phyloP scores from a whole-genome alignment of 306 rosid genomes.

The Hippophae tibetana region DNA sequence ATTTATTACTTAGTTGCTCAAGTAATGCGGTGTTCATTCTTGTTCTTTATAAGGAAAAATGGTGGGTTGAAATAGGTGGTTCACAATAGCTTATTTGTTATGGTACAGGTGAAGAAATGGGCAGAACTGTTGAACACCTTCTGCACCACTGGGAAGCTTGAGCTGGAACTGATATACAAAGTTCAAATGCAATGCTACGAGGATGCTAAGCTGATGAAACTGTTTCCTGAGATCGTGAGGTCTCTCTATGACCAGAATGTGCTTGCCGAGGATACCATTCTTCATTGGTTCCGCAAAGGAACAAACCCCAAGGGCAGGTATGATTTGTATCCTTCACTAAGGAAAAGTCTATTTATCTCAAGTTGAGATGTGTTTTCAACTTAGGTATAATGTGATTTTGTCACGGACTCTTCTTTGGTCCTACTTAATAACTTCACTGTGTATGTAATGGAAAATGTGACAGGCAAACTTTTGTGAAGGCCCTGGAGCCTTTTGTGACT shows the following conservation, averaged over 20 bases:
- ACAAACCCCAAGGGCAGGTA: slow-evolving; percentile 94
- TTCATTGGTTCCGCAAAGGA: slow-evolving; percentile 90
- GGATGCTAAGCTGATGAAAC: slow-evolving; percentile 99
- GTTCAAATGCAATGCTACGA: slow-evolving; percentile 99
- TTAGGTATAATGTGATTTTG: background rate
- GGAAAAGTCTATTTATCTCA: background rate
- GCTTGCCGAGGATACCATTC: slow-evolving; percentile 94
- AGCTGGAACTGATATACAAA: slow-evolving; percentile 94
- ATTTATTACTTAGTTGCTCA: too few relatives aligned
- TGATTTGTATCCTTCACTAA: background rate
- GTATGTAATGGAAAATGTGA: slow-evolving; percentile 12
- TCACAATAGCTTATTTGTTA: too few relatives aligned
- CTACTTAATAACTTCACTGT: too few relatives aligned
- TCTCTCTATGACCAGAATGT: slow-evolving; percentile 96
- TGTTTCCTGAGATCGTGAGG: slow-evolving; percentile 77
- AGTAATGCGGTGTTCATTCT: background rate
- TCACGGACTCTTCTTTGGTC: too few relatives aligned
- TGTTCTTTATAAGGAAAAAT: too few relatives aligned
- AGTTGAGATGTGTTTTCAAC: background rate
- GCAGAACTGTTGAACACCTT: slow-evolving; percentile 75
- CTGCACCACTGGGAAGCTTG: slow-evolving; percentile 92
- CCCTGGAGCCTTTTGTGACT: slow-evolving; percentile 83
- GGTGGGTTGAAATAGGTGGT: too few relatives aligned
- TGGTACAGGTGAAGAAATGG: slow-evolving; percentile 81
- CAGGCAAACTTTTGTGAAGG: slow-evolving; percentile 99